Evolutionary conservation across 495 filamentous ascomycete genomes (phyloP), one percentile per base, ranked within the genome.

Genomic region (Hyaloscypha hepaticicola): DNA sequence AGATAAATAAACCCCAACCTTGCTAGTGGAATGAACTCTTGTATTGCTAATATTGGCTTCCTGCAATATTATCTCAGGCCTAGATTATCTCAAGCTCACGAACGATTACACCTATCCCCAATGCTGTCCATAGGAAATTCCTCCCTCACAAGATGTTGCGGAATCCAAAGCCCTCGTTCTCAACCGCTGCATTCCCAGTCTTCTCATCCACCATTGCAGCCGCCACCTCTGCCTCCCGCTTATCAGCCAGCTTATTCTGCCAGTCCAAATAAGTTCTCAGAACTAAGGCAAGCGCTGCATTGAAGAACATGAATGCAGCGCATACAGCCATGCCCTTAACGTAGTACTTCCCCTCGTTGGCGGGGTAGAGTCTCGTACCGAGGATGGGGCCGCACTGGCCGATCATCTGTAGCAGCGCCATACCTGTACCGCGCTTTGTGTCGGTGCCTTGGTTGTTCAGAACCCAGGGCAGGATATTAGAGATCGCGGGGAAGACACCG

Each of bases 301-400:
- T 89, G 75, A 89, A 85, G 61, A 87, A 80, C 83, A 90, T 88
- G 68, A 91, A 90, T 1, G 81, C 85, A 0, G 87, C 88, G 70
- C 88, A 90, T 29, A 90, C 77, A 8, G 72, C 75, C 80, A 88
- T 87, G 0, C 89, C 88, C 58, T 79, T 83, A 24, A 80, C 72
- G 65, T 84, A 91, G 16, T 84, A 83, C 3, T 88, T 88, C 3
- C 70, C 76, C 29, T 90, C 81, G 2, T 61, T 70, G 1, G 74
- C 70, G 0, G 88, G 88, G 68, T 89, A 93, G 2, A 90, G 56
- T 45, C 88, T 82, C 8, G 87, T 90, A 1, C 90, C 90, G 22
- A 93, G 72, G 14, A 92, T 77, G 3, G 90, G 89, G 1, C 88
- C 85, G 56, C 82, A 83, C 68, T 93, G 90, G 0, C 90, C 90